These are phyloP conservation scores for Tuctoria greenei DNA, from an alignment of 176 grass and related monocot species.

Conservation along the genomic window DNA sequence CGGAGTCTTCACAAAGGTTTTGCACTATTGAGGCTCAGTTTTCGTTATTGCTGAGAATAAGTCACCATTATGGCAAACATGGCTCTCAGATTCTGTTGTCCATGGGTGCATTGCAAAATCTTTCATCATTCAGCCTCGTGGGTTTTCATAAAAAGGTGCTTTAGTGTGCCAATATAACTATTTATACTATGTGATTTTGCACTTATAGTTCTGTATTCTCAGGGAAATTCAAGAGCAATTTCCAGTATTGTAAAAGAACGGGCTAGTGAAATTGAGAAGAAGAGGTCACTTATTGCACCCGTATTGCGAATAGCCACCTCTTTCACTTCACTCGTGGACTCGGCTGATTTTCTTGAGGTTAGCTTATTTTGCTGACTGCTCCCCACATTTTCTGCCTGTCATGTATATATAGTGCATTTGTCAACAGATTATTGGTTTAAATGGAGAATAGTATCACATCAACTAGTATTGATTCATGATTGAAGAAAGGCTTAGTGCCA, in stretches of 20 bases:
- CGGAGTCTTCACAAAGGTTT: constrained; percentile 72
- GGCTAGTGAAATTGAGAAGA: constrained; percentile 58
- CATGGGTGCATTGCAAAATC: constrained; percentile 84
- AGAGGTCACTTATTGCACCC: constrained; percentile 68
- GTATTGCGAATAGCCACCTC: constrained; percentile 83
- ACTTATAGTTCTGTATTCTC: constrained; percentile 27
- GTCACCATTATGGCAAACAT: constrained; percentile 82
- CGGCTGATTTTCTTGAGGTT: constrained; percentile 87
- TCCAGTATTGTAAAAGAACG: constrained; percentile 53
- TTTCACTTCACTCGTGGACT: constrained; percentile 79
- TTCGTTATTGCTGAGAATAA: constrained; percentile 88
- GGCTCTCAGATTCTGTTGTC: constrained; percentile 88
- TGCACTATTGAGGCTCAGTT: constrained; percentile 81
- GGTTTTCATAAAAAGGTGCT: constrained; percentile 62
- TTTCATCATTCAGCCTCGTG: constrained; percentile 70
- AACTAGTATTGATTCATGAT: neutral
- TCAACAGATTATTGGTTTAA: neutral
- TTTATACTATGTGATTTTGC: constrained; percentile 2
- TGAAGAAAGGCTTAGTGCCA: neutral
- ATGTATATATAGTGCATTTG: constrained; percentile 10
- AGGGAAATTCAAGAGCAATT: constrained; percentile 60
- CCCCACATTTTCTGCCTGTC: constrained; percentile 27
- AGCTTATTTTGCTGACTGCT: constrained; percentile 19
- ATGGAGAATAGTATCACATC: neutral
- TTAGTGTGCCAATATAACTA: constrained; percentile 8